A percentile compares a stretch with the other conserved stretches of the same genome.
phyloP scores from a whole-genome alignment of 2,329 filamentous ascomycete genomes.

The Leptographium radiaticola region DNA sequence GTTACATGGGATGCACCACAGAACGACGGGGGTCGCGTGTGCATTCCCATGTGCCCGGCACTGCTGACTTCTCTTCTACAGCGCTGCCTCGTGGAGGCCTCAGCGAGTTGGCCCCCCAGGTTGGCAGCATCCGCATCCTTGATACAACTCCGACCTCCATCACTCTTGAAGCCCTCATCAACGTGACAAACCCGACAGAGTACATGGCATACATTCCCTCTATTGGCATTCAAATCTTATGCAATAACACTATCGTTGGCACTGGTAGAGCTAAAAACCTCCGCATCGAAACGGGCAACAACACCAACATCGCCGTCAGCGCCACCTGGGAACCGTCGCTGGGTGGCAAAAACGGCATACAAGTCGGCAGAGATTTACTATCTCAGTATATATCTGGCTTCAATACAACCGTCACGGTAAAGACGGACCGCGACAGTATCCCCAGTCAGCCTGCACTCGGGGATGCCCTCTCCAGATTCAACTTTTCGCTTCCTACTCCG shows the following conservation, averaged over 20 bases:
- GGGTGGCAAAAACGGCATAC: constrained; percentile 46
- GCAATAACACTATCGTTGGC: constrained; percentile 62
- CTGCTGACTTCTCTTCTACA: constrained; percentile 19
- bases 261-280: constrained; percentile 57
- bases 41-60: background rate
- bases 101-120: constrained; percentile 40
- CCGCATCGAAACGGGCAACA: constrained; percentile 53
- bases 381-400: constrained; percentile 79
- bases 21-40: background rate
- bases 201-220: constrained; percentile 78
- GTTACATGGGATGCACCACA: background rate
- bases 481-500: constrained; percentile 60
- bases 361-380: constrained; percentile 57
- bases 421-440: constrained; percentile 58
- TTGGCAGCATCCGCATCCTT: constrained; percentile 59
- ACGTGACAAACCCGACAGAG: constrained; percentile 79
- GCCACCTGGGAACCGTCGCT: constrained; percentile 63
- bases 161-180: constrained; percentile 57
- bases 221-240: constrained; percentile 60
- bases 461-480: constrained; percentile 56
- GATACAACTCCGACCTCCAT: constrained; percentile 62
- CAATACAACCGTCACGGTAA: constrained; percentile 69
- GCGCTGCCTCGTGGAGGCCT: constrained; percentile 45
- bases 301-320: constrained; percentile 53
- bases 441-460: constrained; percentile 62